Conservation (phyloP, 2,329 filamentous ascomycete species). For the Clonostachys chloroleuca region DNA sequence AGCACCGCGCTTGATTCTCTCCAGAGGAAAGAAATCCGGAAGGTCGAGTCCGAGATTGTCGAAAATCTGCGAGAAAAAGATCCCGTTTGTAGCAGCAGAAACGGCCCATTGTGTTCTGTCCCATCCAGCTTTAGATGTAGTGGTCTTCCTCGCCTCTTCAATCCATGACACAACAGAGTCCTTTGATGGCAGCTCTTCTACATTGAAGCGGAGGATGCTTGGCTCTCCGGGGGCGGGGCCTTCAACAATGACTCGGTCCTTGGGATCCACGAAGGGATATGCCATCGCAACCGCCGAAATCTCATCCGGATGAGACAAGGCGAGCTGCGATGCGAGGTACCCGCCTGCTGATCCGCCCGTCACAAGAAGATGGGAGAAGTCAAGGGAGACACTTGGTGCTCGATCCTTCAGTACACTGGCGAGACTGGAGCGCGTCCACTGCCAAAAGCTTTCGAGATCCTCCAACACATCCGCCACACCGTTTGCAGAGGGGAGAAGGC, state of each 20-base stretch:
- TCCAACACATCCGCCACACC: constrained; percentile 14
- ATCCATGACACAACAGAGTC: constrained; percentile 10
- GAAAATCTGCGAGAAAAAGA: constrained; percentile 7
- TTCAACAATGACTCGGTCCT: constrained; percentile 7
- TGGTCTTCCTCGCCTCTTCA: constrained; percentile 1
- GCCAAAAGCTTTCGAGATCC: constrained; percentile 17
- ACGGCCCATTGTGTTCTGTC: constrained; percentile 6
- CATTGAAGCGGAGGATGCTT: constrained; percentile 3
- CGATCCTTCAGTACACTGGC: neutral
- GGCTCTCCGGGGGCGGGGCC: constrained; percentile 6
- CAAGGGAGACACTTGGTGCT: neutral
- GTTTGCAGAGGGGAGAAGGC: constrained; percentile 13
- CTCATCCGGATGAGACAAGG: constrained; percentile 12
- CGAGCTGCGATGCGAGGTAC: constrained; percentile 11
- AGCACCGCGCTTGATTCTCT: constrained; percentile 6
- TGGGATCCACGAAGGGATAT: constrained; percentile 12
- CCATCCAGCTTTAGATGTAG: constrained; percentile 5
- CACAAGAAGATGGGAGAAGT: constrained; percentile 9
- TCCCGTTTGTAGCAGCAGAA: constrained; percentile 4
- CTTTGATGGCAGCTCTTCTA: constrained; percentile 6
- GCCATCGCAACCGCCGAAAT: constrained; percentile 8
- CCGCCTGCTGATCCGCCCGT: constrained; percentile 15
- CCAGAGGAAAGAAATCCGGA: constrained; percentile 5
- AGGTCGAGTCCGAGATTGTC: constrained; percentile 6
- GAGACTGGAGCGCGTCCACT: constrained; percentile 10